Evolutionary conservation across 345 rosid species (phyloP), one percentile per base, ranked within the genome.

Genomic region (Firmiana major): DNA sequence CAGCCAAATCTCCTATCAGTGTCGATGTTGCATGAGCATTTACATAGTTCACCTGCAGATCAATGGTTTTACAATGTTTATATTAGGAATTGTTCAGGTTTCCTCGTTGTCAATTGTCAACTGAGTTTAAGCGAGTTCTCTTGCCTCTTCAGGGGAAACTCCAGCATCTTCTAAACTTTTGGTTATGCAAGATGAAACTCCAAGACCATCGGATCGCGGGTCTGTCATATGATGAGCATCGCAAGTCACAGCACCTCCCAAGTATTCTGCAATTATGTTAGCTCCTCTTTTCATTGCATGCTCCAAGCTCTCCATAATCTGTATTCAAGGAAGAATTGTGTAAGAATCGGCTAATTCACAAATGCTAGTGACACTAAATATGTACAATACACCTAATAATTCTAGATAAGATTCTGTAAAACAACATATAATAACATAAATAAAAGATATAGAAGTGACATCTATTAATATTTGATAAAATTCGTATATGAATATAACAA

Each of bases 21-120:
- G 95, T 91, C 53, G 95, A 91, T 54, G 91, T 91, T 19, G 93
- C 90, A 55, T 89, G 93, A 22, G 91, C 91, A 84, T 91, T 91
- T 3, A 88, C 71, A 55, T 91, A 89, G 79, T 91, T 91, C 73
- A 90, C 91, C 92, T 88, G 86, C 42, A 57, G 40, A 60, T 45
- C 38, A 43, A 42, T 34, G n/a, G 54, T 38, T 31, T 0, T 31
- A 31, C 34, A 31, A 31, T 31, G 3, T 31, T 31, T 10, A 46
- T 36, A 24, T 75, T 10, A 31, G 73, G 55, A 65, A 43, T 16
- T 24, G 34, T 76, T 58, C 17, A 6, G 34, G 42, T 40, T 74
- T 31, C 22, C 38, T 62, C 31, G 15, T 36, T 22, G 48, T 69
- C 55, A 59, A 71, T 16, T 16, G 16, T 51, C n/a, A 15, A 51